A percentile compares a stretch with the other conserved stretches of the same genome.
Conservation (phyloP, 2,329 filamentous ascomycete species). For the Alternaria gansuensis region DNA sequence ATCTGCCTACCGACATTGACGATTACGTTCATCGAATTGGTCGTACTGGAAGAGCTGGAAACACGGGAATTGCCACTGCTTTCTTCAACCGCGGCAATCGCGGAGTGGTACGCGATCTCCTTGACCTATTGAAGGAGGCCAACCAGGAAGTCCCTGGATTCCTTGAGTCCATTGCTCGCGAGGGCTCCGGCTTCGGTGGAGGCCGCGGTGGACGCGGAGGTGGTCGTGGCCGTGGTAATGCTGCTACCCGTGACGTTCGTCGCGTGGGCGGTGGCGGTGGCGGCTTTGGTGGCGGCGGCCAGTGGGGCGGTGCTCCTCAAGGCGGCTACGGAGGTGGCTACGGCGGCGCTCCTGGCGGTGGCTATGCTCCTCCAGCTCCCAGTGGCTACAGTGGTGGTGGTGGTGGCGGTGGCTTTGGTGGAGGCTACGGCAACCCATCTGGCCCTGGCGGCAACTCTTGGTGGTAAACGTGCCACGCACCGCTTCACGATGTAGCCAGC, state of each 20-base stretch:
- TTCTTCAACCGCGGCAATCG: constrained; percentile 99
- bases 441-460: constrained; percentile 71
- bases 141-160: constrained; percentile 96
- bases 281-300: constrained; percentile 62
- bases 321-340: constrained; percentile 67
- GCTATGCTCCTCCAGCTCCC: constrained; percentile 57
- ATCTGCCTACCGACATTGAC: constrained; percentile 97
- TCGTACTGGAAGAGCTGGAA: constrained; percentile 99
- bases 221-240: constrained; percentile 74
- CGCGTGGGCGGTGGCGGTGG: constrained; percentile 63
- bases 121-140: constrained; percentile 98
- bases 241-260: constrained; percentile 87
- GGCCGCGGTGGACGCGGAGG: constrained; percentile 73
- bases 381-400: constrained; percentile 54
- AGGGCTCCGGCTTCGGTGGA: constrained; percentile 83
- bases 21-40: constrained; percentile 99
- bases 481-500: constrained; percentile 40
- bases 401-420: constrained; percentile 57
- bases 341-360: constrained; percentile 53
- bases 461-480: constrained; percentile 62
- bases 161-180: constrained; percentile 96
- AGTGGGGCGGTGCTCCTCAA: constrained; percentile 34
- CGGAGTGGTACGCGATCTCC: constrained; percentile 92
- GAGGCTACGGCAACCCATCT: constrained; percentile 74
- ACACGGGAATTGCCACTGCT: constrained; percentile 96